These are phyloP conservation scores for Uromyces viciae-fabae DNA, from an alignment of 1,284 basidiomycete genomes.

Conservation along the genomic window DNA sequence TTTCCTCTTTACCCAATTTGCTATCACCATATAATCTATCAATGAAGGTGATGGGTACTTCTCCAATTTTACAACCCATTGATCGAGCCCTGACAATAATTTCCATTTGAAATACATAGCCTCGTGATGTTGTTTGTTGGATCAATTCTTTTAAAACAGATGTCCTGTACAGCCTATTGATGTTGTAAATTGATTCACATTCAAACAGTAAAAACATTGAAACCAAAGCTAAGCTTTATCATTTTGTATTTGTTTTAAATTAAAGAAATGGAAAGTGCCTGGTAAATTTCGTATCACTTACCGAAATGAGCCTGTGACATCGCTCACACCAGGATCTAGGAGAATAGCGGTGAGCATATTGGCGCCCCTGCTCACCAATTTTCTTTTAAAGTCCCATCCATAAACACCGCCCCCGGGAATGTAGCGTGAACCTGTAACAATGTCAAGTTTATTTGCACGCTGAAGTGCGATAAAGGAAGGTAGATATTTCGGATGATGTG, in stretches of 20 bases:
- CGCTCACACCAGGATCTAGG: conserved; percentile 74
- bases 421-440: conserved; percentile 89
- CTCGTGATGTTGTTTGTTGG: conserved; percentile 72
- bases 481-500: conserved; percentile 63
- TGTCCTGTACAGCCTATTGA: conserved; percentile 69
- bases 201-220: neutral
- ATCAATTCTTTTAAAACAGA: conserved; percentile 76
- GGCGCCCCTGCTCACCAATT: conserved; percentile 76
- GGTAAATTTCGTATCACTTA: no score
- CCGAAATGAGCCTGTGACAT: conserved; percentile 82
- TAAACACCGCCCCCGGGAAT: conserved; percentile 71
- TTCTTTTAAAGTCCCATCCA: conserved; percentile 82
- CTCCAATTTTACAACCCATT: conserved; percentile 76
- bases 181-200: neutral
- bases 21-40: conserved; percentile 88
- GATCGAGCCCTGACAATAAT: conserved; percentile 85
- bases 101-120: conserved; percentile 96
- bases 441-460: conserved; percentile 73
- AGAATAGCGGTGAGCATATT: conserved; percentile 80
- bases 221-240: neutral
- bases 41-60: conserved; percentile 88
- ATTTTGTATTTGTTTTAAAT: neutral
- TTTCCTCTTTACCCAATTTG: conserved; percentile 80
- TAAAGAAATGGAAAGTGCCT: neutral
- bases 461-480: conserved; percentile 59